phyloP scores from a whole-genome alignment of 768 basidiomycete genomes.

The Tulasnella sp. region DNA sequence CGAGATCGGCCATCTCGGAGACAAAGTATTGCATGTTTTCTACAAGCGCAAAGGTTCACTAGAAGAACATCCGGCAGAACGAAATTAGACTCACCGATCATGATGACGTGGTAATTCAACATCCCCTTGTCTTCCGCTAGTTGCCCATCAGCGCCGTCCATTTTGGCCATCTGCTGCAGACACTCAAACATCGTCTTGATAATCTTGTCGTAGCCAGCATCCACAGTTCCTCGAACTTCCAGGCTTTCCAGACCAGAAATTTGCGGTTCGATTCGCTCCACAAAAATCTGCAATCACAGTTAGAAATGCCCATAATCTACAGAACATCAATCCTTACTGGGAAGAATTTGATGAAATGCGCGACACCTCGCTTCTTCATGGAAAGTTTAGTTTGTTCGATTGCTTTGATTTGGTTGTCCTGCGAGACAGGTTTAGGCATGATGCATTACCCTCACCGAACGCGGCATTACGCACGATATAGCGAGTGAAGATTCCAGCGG shows the following conservation, averaged over 20 bases:
- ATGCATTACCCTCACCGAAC: not conserved
- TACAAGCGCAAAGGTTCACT: constrained; percentile 43
- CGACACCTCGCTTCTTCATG: constrained; percentile 91
- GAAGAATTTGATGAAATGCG: constrained; percentile 90
- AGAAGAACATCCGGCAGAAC: not conserved
- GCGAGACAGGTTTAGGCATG: not conserved
- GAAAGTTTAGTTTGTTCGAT: constrained; percentile 91
- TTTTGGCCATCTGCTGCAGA: constrained; percentile 93
- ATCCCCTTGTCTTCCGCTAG: constrained; percentile 91
- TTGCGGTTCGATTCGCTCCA: constrained; percentile 81
- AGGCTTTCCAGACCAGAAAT: constrained; percentile 74
- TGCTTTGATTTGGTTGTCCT: constrained; percentile 85
- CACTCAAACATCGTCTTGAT: constrained; percentile 90
- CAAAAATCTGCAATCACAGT: constrained; percentile 54
- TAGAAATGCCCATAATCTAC: not conserved
- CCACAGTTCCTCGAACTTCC: constrained; percentile 75
- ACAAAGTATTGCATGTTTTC: constrained; percentile 98
- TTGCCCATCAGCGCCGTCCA: constrained; percentile 70
- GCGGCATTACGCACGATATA: constrained; percentile 46
- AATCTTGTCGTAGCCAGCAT: constrained; percentile 84
- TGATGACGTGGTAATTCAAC: constrained; percentile 92
- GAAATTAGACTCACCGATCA: constrained; percentile 69
- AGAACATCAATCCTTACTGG: constrained; percentile 52
- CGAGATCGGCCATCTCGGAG: constrained; percentile 73
- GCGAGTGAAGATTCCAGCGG: constrained; percentile 76